Evolutionary conservation across 2,329 filamentous ascomycete genomes (phyloP).

Genomic region (Lachnellula willkommii): DNA sequence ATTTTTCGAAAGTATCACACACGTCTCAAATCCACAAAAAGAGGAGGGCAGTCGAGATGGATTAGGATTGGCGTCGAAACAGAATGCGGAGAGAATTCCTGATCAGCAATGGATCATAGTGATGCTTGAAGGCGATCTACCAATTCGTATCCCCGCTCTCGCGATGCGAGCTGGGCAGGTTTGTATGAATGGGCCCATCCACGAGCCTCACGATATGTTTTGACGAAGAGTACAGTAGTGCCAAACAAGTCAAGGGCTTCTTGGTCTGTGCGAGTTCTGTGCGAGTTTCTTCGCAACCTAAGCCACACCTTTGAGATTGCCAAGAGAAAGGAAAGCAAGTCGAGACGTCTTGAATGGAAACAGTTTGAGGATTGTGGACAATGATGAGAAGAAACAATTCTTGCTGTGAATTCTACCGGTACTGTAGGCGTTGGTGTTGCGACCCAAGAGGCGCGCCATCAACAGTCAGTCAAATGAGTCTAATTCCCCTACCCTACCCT

Average conservation of each 20-base stretch:
- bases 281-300: constrained; percentile 11
- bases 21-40: constrained; percentile 6
- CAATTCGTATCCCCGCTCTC: constrained; percentile 5
- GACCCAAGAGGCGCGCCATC: neutral
- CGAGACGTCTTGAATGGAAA: constrained; percentile 5
- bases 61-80: constrained; percentile 11
- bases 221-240: constrained; percentile 3
- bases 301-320: neutral
- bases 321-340: constrained; percentile 1
- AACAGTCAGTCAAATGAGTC: neutral
- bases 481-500: neutral
- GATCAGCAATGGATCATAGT: neutral
- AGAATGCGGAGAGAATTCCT: constrained; percentile 11
- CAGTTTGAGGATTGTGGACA: neutral
- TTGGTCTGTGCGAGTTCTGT: constrained; percentile 15
- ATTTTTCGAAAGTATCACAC: neutral
- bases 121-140: constrained; percentile 7
- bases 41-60: constrained; percentile 5
- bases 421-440: neutral
- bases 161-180: constrained; percentile 4
- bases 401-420: neutral
- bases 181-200: neutral
- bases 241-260: constrained; percentile 6
- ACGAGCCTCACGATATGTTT: constrained; percentile 1
- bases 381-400: neutral